Evolutionary conservation across 169 alveolate genomes (phyloP).

Genomic region (Neospora caninum): DNA sequence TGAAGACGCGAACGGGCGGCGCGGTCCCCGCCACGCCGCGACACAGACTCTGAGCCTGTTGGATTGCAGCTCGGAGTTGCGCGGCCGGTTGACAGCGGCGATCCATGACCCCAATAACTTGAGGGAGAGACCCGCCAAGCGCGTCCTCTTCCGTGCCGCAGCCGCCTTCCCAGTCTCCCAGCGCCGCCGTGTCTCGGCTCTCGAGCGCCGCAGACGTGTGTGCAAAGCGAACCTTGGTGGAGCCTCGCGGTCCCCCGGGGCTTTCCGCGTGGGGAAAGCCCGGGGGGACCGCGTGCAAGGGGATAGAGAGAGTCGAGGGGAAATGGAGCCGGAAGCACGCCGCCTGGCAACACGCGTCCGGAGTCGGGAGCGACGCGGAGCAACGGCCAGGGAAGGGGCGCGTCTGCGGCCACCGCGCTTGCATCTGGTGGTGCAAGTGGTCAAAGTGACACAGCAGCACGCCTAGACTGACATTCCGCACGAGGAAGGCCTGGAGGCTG

Average conservation of each 20-base stretch:
- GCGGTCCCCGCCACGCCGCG: not conserved
- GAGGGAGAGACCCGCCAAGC: not conserved
- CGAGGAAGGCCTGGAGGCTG: not conserved
- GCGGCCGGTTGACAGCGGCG: not conserved
- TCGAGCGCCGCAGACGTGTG: not conserved
- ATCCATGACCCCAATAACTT: not conserved
- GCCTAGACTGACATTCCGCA: constrained; percentile 8
- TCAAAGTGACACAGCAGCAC: constrained; percentile 9
- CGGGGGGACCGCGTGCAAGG: not conserved
- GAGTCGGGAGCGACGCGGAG: not conserved
- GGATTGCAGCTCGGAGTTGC: not conserved
- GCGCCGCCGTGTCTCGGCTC: not conserved
- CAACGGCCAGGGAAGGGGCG: not conserved
- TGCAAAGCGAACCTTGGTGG: not conserved
- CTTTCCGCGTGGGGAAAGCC: not conserved
- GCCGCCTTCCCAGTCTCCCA: no score
- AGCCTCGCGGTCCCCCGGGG: not conserved
- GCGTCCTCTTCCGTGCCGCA: not conserved
- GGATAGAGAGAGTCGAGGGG: not conserved
- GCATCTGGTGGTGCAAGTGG: constrained; percentile 8
- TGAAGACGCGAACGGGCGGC: not conserved
- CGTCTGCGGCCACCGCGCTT: not conserved
- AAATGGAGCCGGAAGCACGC: not conserved
- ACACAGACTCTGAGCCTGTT: not conserved
- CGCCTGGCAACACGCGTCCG: no score